Evolutionary conservation across 2,329 filamentous ascomycete species (phyloP).

Genomic region (Fusarium sp.): DNA sequence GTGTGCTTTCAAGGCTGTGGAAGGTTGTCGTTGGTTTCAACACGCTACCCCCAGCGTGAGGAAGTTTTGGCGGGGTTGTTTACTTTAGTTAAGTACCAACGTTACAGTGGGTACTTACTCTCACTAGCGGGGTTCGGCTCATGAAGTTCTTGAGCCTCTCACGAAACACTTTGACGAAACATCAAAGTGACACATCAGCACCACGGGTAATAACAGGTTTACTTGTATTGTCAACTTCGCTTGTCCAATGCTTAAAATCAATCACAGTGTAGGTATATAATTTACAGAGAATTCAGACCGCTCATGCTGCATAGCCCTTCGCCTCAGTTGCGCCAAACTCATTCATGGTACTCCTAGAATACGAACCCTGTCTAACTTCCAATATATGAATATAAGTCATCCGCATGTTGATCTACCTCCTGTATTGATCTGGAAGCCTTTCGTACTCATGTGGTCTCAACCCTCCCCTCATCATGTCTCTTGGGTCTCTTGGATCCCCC

Average conservation of each 20-base stretch:
- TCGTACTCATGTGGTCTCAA: slow-evolving; percentile 60
- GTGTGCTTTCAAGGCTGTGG: neutral
- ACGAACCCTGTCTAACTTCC: neutral
- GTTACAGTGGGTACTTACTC: neutral
- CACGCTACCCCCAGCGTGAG: slow-evolving; percentile 21
- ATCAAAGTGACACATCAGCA: neutral
- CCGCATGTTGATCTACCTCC: slow-evolving; percentile 47
- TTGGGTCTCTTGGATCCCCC: slow-evolving; percentile 49
- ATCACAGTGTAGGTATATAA: neutral
- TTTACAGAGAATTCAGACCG: neutral
- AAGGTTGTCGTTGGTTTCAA: slow-evolving; percentile 9
- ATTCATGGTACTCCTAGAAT: neutral
- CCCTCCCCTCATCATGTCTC: slow-evolving; percentile 55
- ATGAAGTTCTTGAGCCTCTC: neutral
- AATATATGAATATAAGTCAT: neutral
- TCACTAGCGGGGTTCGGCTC: slow-evolving; percentile 12
- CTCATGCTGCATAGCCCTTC: neutral
- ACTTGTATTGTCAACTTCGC: neutral
- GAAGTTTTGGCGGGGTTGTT: slow-evolving; percentile 31
- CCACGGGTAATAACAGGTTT: neutral
- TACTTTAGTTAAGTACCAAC: neutral
- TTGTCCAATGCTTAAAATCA: neutral
- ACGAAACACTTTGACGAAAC: neutral
- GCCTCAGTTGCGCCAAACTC: slow-evolving; percentile 6
- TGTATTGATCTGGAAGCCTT: slow-evolving; percentile 57